A percentile compares a stretch with the other conserved stretches of the same genome.
Conservation (phyloP, 2,329 filamentous ascomycete genomes). For the Orbilia brochopaga region DNA sequence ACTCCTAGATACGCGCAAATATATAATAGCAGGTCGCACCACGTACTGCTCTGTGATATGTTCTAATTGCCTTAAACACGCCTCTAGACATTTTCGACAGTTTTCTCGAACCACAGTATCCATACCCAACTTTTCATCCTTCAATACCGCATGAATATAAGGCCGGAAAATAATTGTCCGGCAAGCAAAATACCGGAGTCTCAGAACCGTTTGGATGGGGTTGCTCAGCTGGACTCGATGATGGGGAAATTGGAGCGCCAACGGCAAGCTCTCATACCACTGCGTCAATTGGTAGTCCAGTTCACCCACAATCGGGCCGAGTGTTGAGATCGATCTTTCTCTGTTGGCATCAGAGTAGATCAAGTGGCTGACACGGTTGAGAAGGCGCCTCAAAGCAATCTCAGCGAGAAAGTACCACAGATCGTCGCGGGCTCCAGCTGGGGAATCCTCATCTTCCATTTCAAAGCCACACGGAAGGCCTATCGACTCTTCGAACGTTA, state of each 20-base stretch:
- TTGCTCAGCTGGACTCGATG: slow-evolving; percentile 71
- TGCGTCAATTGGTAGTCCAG: slow-evolving; percentile 82
- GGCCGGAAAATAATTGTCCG: slow-evolving; percentile 85
- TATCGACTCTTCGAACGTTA: slow-evolving; percentile 80
- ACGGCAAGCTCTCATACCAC: slow-evolving; percentile 80
- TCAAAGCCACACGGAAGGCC: slow-evolving; percentile 79
- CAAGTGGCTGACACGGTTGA: slow-evolving; percentile 79
- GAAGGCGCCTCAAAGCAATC: slow-evolving; percentile 75
- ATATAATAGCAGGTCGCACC: slow-evolving; percentile 10
- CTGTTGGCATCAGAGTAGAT: slow-evolving; percentile 72
- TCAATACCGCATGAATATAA: slow-evolving; percentile 78
- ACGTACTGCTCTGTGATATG: slow-evolving; percentile 77
- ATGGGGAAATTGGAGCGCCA: slow-evolving; percentile 78
- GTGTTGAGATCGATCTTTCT: slow-evolving; percentile 65
- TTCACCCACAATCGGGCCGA: slow-evolving; percentile 79
- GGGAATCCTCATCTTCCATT: slow-evolving; percentile 68
- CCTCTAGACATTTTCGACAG: slow-evolving; percentile 81
- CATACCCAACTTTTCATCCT: slow-evolving; percentile 74
- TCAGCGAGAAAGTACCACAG: slow-evolving; percentile 87
- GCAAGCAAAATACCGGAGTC: slow-evolving; percentile 81
- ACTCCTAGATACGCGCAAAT: neutral
- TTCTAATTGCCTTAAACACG: slow-evolving; percentile 78
- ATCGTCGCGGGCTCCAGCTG: slow-evolving; percentile 73
- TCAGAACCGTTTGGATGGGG: slow-evolving; percentile 77
- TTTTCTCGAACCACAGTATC: slow-evolving; percentile 77